These are phyloP conservation scores for Hibiscus tridactylites DNA, from an alignment of 345 rosid species.

Conservation along the genomic window DNA sequence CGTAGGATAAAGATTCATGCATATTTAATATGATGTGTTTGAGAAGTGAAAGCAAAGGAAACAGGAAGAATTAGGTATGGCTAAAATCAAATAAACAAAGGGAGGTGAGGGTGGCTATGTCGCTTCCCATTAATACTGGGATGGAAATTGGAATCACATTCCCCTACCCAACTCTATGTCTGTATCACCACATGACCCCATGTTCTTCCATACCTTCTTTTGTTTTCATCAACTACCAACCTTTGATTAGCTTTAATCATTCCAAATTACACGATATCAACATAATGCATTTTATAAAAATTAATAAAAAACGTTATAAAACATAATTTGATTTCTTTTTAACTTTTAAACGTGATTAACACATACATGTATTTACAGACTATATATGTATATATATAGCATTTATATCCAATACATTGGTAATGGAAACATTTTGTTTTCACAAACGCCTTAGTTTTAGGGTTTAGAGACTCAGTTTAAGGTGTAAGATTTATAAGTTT, in stretches of 20 bases:
- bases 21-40: too few species aligned
- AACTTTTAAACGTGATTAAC: too few species aligned
- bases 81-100: not conserved
- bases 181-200: not conserved
- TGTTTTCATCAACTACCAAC: not conserved
- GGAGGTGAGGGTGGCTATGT: not conserved
- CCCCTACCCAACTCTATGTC: not conserved
- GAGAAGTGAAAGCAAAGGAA: not conserved
- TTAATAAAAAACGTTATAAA: too few species aligned
- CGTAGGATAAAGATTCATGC: too few species aligned
- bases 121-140: not conserved
- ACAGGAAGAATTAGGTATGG: not conserved
- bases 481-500: too few species aligned
- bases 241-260: not conserved
- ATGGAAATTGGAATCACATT: not conserved
- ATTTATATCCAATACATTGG: too few species aligned
- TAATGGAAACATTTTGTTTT: too few species aligned
- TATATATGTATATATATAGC: too few species aligned
- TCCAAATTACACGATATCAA: not conserved
- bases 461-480: too few species aligned
- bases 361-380: too few species aligned
- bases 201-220: not conserved
- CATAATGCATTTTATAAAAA: not conserved
- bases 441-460: too few species aligned
- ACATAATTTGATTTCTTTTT: too few species aligned